These are phyloP conservation scores for Triticum turgidum DNA, from an alignment of 176 grass and related monocot species.

Conservation along the genomic window DNA sequence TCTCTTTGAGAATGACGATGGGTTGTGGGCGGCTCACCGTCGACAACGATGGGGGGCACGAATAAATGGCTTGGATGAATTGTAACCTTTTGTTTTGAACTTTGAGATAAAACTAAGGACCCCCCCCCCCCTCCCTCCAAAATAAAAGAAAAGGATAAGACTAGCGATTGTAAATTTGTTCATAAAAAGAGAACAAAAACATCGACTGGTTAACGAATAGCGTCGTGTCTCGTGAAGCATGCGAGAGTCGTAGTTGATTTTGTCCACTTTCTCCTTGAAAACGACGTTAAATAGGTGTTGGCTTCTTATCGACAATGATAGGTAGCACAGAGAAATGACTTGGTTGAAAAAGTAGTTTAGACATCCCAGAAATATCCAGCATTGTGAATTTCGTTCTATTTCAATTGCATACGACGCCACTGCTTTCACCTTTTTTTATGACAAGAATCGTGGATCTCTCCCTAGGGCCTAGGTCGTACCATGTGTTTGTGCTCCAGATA, in stretches of 20 bases:
- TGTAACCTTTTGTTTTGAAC: no score
- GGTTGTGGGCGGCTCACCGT: no score
- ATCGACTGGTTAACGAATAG: no score
- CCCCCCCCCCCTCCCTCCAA: no score
- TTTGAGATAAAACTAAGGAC: no score
- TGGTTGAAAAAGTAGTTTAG: background rate
- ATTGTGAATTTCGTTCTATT: background rate
- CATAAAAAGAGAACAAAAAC: no score
- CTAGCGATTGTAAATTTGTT: no score
- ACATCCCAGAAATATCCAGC: no score
- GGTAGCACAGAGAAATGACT: background rate
- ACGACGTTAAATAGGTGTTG: background rate
- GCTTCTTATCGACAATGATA: background rate
- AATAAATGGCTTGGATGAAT: no score
- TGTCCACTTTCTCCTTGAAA: background rate
- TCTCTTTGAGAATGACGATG: background rate
- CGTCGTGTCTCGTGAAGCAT: no score
- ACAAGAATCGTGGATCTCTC: background rate
- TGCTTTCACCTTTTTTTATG: background rate
- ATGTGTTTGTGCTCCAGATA: background rate
- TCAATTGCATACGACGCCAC: background rate
- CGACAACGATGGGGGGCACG: background rate
- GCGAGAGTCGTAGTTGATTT: background rate
- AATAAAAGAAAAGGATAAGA: no score
- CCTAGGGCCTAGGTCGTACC: background rate